Conservation (phyloP, 2,329 filamentous ascomycete species). For the Fonsecaea pedrosoi region DNA sequence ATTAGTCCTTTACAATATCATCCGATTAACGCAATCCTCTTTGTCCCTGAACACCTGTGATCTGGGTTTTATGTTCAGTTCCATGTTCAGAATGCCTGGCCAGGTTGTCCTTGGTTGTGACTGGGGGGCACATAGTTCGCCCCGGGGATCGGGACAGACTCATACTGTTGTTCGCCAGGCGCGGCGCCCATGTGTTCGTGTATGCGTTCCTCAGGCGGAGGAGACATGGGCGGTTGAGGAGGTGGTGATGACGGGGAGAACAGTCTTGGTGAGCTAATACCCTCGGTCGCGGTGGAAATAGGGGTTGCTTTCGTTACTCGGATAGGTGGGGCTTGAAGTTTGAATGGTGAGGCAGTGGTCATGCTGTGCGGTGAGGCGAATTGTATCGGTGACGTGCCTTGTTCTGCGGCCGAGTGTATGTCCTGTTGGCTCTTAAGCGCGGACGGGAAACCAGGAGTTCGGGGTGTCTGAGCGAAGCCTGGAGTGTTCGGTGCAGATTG, state of each 20-base stretch:
- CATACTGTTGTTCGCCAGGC: slow-evolving; percentile 83
- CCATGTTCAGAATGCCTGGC: slow-evolving; percentile 28
- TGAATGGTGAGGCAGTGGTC: slow-evolving; percentile 69
- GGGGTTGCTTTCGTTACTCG: slow-evolving; percentile 81
- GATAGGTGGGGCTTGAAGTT: slow-evolving; percentile 81
- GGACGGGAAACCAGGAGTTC: slow-evolving; percentile 53
- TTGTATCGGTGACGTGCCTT: slow-evolving; percentile 58
- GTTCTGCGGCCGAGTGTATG: slow-evolving; percentile 50
- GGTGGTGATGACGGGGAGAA: slow-evolving; percentile 47
- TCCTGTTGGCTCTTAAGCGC: slow-evolving; percentile 20
- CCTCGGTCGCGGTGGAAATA: slow-evolving; percentile 64
- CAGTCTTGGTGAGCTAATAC: slow-evolving; percentile 66
- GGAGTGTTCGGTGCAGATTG: slow-evolving; percentile 96
- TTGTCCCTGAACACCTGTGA: neutral
- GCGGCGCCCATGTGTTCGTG: slow-evolving; percentile 72
- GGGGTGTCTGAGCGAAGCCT: slow-evolving; percentile 75
- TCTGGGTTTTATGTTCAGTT: slow-evolving; percentile 4
- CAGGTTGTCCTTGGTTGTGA: slow-evolving; percentile 18
- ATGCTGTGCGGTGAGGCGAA: slow-evolving; percentile 64
- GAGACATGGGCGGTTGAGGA: slow-evolving; percentile 40
- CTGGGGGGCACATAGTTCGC: slow-evolving; percentile 66
- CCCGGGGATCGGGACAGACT: slow-evolving; percentile 84
- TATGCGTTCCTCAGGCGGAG: slow-evolving; percentile 53
- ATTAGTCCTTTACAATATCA: slow-evolving; percentile 5
- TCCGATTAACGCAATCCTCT: neutral